A percentile compares a stretch with the other conserved stretches of the same genome.
These are phyloP conservation scores for Tolypocladium ovalisporum DNA, from an alignment of 2,329 filamentous ascomycete species.

Conservation along the genomic window DNA sequence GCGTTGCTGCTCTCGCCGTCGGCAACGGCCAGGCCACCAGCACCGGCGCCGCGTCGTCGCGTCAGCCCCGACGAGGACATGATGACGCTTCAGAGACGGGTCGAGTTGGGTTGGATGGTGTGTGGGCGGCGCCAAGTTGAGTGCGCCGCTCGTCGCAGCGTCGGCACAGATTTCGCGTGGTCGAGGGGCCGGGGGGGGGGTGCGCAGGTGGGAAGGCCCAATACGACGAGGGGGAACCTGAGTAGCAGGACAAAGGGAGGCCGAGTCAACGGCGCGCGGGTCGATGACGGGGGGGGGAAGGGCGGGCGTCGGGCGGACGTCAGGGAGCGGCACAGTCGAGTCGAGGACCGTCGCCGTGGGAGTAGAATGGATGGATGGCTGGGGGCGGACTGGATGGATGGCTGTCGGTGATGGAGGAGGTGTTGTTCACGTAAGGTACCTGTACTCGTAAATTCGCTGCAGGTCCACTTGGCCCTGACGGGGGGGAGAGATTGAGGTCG, in stretches of 20 bases:
- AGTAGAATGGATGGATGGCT: not conserved
- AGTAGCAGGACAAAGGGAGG: not conserved
- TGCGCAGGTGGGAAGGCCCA: not conserved
- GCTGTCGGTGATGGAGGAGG: not conserved
- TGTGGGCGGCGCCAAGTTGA: not conserved
- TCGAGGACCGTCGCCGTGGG: not conserved
- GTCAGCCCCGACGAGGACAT: conserved; percentile 44
- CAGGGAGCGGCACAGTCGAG: not conserved
- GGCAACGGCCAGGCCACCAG: conserved; percentile 42
- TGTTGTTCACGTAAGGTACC: conserved; percentile 3
- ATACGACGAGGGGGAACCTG: not conserved
- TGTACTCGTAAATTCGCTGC: conserved; percentile 7
- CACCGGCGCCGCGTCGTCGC: conserved; percentile 60
- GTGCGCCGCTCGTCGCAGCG: not conserved
- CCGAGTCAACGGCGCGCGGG: not conserved
- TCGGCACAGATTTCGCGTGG: not conserved
- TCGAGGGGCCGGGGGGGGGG: not conserved
- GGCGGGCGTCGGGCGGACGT: not conserved
- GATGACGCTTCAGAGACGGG: conserved; percentile 12
- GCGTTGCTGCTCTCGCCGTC: conserved; percentile 46
- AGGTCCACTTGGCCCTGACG: conserved; percentile 2
- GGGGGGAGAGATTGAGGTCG: not conserved
- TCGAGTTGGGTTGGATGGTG: not conserved
- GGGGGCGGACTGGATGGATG: not conserved
- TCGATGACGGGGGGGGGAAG: no score